Evolutionary conservation across 2,329 filamentous ascomycete species (phyloP).

Genomic region (Ceratocystis cacaofunesta): DNA sequence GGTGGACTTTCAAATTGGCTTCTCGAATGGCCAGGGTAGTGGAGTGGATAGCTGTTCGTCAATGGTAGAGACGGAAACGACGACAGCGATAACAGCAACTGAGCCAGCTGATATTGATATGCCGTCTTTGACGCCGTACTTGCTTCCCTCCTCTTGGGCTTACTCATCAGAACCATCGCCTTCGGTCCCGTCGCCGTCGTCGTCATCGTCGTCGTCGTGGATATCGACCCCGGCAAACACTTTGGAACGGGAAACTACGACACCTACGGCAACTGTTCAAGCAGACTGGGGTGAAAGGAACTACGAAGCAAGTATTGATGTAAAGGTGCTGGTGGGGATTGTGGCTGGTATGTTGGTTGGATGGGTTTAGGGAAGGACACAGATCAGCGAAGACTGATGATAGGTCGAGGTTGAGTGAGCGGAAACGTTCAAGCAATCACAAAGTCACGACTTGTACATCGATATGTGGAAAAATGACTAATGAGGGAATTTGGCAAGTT

Average conservation of each 20-base stretch:
- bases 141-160: neutral
- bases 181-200: neutral
- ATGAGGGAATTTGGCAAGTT: no score
- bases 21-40: neutral
- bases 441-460: no score
- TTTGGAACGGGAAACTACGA: neutral
- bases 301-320: neutral
- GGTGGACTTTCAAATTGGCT: conserved; percentile 27
- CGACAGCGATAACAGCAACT: neutral
- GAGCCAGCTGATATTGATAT: neutral
- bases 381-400: neutral
- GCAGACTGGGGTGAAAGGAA: neutral
- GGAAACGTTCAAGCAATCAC: neutral
- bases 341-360: neutral
- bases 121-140: neutral
- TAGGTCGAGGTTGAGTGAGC: neutral
- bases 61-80: no score
- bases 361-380: neutral
- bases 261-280: neutral
- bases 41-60: neutral
- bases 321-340: neutral
- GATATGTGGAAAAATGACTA: no score
- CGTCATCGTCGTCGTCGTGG: neutral
- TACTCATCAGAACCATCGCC: neutral
- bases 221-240: neutral